These are phyloP conservation scores for Tulasnella sp. DNA, from an alignment of 768 basidiomycete species.

Conservation along the genomic window DNA sequence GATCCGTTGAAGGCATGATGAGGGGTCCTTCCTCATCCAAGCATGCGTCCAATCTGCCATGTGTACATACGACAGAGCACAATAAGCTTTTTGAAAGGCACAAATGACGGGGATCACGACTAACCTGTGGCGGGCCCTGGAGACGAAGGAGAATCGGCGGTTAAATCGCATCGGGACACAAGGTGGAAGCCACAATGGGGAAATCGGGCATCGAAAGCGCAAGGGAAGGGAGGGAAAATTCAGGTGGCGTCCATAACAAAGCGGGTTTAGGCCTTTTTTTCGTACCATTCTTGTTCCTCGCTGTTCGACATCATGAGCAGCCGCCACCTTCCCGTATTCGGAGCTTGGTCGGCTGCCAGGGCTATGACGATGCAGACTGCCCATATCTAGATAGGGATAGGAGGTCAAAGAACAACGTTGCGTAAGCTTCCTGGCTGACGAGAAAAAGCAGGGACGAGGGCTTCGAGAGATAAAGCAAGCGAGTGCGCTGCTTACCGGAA, in stretches of 20 bases:
- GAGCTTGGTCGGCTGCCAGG: conserved; percentile 49
- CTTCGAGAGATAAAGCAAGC: neutral
- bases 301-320: conserved; percentile 50
- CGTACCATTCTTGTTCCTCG: conserved; percentile 50
- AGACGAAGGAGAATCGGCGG: neutral
- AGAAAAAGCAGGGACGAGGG: neutral
- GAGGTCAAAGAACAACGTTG: neutral
- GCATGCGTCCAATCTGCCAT: conserved; percentile 45
- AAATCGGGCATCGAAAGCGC: neutral
- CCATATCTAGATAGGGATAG: conserved; percentile 43
- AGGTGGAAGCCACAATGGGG: conserved; percentile 22
- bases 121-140: neutral
- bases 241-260: neutral
- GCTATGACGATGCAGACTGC: conserved; percentile 49
- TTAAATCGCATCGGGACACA: neutral
- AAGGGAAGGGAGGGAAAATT: neutral
- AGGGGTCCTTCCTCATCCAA: conserved; percentile 45
- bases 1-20: conserved; percentile 45
- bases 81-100: conserved; percentile 1
- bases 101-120: neutral
- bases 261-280: neutral
- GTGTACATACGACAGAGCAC: neutral
- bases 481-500: conserved; percentile 46
- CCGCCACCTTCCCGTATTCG: conserved; percentile 49
- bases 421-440: neutral